These are phyloP conservation scores for Cladosporium halotolerans DNA, from an alignment of 2,329 filamentous ascomycete genomes.

Conservation along the genomic window DNA sequence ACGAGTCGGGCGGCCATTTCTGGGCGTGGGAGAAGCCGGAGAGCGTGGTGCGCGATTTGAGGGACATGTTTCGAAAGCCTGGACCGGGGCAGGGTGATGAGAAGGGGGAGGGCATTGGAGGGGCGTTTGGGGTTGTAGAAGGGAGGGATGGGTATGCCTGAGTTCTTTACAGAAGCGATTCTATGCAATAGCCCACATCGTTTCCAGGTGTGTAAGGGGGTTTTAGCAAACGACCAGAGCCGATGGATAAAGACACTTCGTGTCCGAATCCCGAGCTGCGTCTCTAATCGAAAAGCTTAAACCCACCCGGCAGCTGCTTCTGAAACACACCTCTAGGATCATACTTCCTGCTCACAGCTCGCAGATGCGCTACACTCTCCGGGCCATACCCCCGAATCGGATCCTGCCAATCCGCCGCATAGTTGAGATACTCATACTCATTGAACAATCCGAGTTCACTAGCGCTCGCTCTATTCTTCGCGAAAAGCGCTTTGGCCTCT, in stretches of 20 bases:
- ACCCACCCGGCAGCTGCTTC: conserved; percentile 31
- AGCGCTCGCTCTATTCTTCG: conserved; percentile 3
- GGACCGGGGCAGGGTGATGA: background rate
- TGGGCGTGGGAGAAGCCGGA: conserved; percentile 9
- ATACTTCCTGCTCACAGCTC: conserved; percentile 30
- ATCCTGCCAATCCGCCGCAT: conserved; percentile 32
- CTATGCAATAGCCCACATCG: too few relatives aligned
- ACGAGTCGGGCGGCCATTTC: conserved; percentile 4
- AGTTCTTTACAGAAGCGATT: background rate
- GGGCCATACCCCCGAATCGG: conserved; percentile 30
- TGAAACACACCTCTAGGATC: conserved; percentile 34
- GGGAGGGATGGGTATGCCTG: background rate
- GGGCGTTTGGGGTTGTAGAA: conserved; percentile 4
- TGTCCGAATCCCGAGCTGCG: too few relatives aligned
- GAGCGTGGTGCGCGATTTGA: conserved; percentile 5
- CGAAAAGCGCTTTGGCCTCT: conserved; percentile 10
- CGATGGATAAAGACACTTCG: too few relatives aligned
- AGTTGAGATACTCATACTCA: conserved; percentile 30
- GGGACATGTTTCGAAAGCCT: conserved; percentile 7
- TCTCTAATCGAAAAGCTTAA: conserved; percentile 22
- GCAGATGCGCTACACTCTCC: conserved; percentile 25
- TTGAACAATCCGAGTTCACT: conserved; percentile 12
- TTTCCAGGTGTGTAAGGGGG: too few relatives aligned
- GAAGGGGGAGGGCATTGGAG: conserved; percentile 1
- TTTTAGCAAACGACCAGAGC: too few relatives aligned